Conservation (phyloP, 768 basidiomycete species). For the Tulasnella sp. region DNA sequence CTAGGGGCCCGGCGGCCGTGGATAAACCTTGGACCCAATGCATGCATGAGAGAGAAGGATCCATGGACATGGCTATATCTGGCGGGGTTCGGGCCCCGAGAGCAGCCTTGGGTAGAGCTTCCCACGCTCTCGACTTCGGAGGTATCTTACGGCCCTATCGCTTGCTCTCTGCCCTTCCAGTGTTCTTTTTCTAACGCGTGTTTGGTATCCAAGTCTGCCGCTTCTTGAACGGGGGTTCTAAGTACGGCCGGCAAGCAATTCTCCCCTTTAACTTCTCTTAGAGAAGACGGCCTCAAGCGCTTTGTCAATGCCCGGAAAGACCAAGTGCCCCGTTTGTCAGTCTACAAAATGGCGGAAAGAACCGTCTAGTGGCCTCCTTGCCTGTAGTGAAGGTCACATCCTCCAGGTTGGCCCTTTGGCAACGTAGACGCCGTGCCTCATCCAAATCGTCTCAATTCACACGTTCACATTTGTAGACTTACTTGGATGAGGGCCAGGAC, state of each 20-base stretch:
- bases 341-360: slow-evolving; percentile 86
- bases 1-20: too few relatives aligned
- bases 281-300: not conserved
- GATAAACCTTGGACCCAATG: too few relatives aligned
- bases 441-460: not conserved
- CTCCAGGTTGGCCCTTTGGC: slow-evolving; percentile 76
- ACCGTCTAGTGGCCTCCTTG: slow-evolving; percentile 63
- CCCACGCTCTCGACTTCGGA: not conserved
- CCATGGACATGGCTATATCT: too few relatives aligned
- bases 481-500: too few relatives aligned
- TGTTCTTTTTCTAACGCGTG: too few relatives aligned
- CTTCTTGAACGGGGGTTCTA: too few relatives aligned
- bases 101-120: too few relatives aligned
- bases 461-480: not conserved
- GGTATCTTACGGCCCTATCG: not conserved
- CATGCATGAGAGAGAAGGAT: too few relatives aligned
- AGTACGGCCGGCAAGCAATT: not conserved
- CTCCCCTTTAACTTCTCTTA: not conserved
- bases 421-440: too few relatives aligned
- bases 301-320: slow-evolving; percentile 26
- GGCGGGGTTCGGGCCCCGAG: too few relatives aligned
- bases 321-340: slow-evolving; percentile 65
- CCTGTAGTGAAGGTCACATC: slow-evolving; percentile 86
- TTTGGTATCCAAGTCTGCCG: too few relatives aligned
- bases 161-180: too few relatives aligned